Evolutionary conservation across 257 asterid genomes (phyloP), one percentile per base, ranked within the genome.

Genomic region (Solanum megistacrolobum): DNA sequence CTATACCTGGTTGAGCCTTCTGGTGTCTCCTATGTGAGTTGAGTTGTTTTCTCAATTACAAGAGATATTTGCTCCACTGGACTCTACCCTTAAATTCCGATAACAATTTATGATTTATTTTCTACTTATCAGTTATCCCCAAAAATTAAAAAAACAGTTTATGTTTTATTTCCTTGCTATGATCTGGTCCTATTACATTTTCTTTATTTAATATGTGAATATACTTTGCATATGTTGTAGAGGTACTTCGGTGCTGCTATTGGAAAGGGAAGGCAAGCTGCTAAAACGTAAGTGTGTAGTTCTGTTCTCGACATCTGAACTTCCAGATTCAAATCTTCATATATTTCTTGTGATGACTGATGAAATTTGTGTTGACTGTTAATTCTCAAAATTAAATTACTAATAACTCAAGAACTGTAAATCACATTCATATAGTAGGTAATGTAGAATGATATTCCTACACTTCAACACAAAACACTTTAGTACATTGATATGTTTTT

Each of bases 241-340:
- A 93, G 98, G 91, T 96, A 96, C 92, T 95, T 95, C 74, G 99
- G 99, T 58, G 98, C 98, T 89, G 95, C 99, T 85, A 96, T 95
- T 89, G 99, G 99, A 82, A 96, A 96, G 93, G 99, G 98, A 76
- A 93, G 96, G 92, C 99, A 96, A 93, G 98, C 99, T 92, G 99
- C 99, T 84, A 96, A 96, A 91, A 96, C 99, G 98, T 96, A 89
- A 94, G 96, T 93, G 78, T 23, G 87, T 48, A 32, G 46, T 20
- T 65, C 11, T 82, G 21, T 82, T 52, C 39, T 66, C 10, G 66
- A 29, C 62, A 79, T 79, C 34, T 60, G 46, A 43, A 46, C 11
- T 48, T 46, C 39, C 25, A 27, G 66, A 79, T 27, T 46, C 39
- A 46, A 27, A 27, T 79, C 16, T 16, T 79, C 66, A 79, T 43